Evolutionary conservation across 345 rosid species (phyloP).

Genomic region (Hirschfeldia incana): DNA sequence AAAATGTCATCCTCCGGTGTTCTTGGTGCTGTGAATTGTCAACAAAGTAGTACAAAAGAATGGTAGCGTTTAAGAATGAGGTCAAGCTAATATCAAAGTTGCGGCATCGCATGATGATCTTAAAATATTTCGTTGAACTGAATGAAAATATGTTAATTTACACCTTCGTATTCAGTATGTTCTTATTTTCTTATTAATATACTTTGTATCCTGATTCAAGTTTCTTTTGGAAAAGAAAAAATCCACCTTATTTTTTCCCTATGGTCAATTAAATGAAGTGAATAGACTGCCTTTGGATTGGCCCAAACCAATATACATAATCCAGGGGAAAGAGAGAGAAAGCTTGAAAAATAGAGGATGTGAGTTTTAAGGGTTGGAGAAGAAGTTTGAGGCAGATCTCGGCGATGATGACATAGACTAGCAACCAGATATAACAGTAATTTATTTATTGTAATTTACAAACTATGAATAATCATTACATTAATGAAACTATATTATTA

Average conservation of each 20-base stretch:
- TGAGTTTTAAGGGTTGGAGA: too few relatives aligned
- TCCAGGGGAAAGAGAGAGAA: slow-evolving; percentile 33
- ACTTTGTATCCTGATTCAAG: not conserved
- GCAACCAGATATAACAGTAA: too few relatives aligned
- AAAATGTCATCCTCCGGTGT: too few relatives aligned
- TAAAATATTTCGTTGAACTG: slow-evolving; percentile 56
- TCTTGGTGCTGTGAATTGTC: slow-evolving; percentile 28
- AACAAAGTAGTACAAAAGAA: slow-evolving; percentile 50
- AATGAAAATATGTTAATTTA: slow-evolving; percentile 63
- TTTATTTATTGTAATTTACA: too few relatives aligned
- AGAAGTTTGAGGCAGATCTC: too few relatives aligned
- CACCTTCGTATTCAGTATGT: slow-evolving; percentile 53
- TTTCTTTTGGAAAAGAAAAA: not conserved
- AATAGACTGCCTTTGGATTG: slow-evolving; percentile 46
- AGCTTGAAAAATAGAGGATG: too few relatives aligned
- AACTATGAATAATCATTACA: too few relatives aligned
- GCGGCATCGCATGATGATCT: slow-evolving; percentile 63
- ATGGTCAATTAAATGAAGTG: slow-evolving; percentile 35
- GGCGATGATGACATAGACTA: too few relatives aligned
- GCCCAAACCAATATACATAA: slow-evolving; percentile 54
- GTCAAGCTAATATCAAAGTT: slow-evolving; percentile 48
- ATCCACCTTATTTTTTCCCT: not conserved
- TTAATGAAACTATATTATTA: too few relatives aligned
- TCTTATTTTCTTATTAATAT: not conserved
- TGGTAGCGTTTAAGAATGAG: slow-evolving; percentile 51